Evolutionary conservation across 805 yeast species (phyloP).

Genomic region (Yarrowia sp.): DNA sequence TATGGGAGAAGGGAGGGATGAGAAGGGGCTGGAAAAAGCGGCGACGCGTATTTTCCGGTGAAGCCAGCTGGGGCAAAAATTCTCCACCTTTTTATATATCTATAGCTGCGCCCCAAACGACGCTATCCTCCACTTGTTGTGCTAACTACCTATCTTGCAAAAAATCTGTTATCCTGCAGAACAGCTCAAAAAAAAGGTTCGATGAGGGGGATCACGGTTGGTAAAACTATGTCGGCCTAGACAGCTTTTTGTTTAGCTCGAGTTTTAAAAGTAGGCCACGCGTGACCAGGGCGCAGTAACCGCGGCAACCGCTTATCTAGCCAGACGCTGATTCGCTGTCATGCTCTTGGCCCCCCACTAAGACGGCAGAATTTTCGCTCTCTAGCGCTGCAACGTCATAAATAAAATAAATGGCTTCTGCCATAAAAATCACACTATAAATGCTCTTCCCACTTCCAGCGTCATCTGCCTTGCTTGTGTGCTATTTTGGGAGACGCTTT

Average conservation of each 20-base stretch:
- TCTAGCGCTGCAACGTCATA: background rate
- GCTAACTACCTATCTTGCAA: background rate
- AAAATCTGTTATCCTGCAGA: background rate
- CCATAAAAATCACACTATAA: background rate
- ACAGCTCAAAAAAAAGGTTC: background rate
- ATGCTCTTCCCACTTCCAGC: background rate
- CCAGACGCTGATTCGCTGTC: too few species aligned
- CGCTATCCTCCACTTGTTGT: too few species aligned
- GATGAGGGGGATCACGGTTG: slow-evolving; percentile 5
- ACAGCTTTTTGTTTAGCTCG: background rate
- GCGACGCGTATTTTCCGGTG: background rate
- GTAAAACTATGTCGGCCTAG: background rate
- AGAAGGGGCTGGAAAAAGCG: too few species aligned
- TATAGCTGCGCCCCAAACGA: too few species aligned
- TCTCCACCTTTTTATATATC: background rate
- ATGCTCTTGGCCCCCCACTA: too few species aligned
- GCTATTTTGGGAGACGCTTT: background rate
- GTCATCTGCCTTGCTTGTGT: background rate
- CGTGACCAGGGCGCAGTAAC: slow-evolving; percentile 15
- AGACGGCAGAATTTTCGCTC: too few species aligned
- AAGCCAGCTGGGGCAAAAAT: background rate
- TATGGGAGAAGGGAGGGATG: too few species aligned
- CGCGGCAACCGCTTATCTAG: background rate
- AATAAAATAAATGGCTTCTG: background rate
- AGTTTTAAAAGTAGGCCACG: background rate